Evolutionary conservation across 768 basidiomycete genomes (phyloP).

Genomic region (Leccinum imitatum): DNA sequence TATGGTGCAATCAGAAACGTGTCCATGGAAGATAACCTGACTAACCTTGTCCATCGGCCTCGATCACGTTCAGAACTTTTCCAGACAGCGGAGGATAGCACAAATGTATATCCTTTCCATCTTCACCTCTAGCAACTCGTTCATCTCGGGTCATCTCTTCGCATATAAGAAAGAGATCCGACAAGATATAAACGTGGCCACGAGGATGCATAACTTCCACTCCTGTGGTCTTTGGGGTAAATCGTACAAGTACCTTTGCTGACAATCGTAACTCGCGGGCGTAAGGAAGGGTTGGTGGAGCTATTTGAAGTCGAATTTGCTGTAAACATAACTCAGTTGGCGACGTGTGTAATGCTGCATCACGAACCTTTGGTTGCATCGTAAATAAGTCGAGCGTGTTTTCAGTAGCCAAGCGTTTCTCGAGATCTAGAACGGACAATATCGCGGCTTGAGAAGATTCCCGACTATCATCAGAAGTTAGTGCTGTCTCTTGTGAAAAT

Average conservation of each 20-base stretch:
- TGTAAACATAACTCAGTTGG: conserved; percentile 32
- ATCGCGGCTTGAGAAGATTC: conserved; percentile 51
- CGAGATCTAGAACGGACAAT: conserved; percentile 73
- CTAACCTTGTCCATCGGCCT: conserved; percentile 60
- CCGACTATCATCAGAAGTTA: conserved; percentile 51
- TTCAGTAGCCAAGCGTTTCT: conserved; percentile 73
- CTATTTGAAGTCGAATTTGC: conserved; percentile 90
- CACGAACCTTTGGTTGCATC: conserved; percentile 82
- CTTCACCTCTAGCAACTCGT: conserved; percentile 43
- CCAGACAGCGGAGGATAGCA: conserved; percentile 95
- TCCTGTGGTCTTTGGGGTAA: conserved; percentile 75
- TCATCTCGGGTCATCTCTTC: conserved; percentile 79
- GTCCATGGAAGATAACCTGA: conserved; percentile 9
- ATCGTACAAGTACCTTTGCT: conserved; percentile 67
- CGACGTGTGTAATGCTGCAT: background rate
- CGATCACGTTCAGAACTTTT: conserved; percentile 78
- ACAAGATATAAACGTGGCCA: conserved; percentile 87
- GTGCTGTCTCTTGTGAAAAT: conserved; percentile 57
- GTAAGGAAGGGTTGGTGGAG: conserved; percentile 75
- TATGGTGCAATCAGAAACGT: conserved; percentile 34
- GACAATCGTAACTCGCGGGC: conserved; percentile 74
- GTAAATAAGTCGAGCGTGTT: conserved; percentile 91
- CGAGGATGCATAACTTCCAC: conserved; percentile 69
- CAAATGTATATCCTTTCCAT: conserved; percentile 84
- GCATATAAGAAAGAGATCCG: conserved; percentile 89